These are phyloP conservation scores for Agaricus blazei DNA, from an alignment of 768 basidiomycete genomes.

Conservation along the genomic window DNA sequence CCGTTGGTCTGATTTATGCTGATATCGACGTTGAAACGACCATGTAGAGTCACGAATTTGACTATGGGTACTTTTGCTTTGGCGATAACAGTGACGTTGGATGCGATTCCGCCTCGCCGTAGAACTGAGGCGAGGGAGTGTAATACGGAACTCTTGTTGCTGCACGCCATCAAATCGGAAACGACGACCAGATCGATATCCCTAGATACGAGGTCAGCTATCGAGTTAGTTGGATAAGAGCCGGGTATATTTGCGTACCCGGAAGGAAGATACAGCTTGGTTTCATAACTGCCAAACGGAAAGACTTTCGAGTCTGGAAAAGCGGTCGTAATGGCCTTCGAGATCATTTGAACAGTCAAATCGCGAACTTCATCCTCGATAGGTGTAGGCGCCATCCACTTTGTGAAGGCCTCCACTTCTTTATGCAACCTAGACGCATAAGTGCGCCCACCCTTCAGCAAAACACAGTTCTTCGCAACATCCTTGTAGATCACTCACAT, in stretches of 20 bases:
- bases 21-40: conserved; percentile 86
- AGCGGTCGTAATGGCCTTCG: conserved; percentile 50
- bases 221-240: background rate
- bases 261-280: conserved; percentile 86
- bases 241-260: conserved; percentile 54
- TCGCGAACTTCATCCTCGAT: conserved; percentile 83
- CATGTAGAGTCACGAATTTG: conserved; percentile 84
- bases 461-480: background rate
- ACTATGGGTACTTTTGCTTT: conserved; percentile 96
- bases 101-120: conserved; percentile 67
- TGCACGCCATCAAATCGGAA: conserved; percentile 70
- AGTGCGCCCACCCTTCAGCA: conserved; percentile 10
- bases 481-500: conserved; percentile 48
- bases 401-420: conserved; percentile 81
- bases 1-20: conserved; percentile 91
- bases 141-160: conserved; percentile 64
- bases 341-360: conserved; percentile 66
- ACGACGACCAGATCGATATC: conserved; percentile 94
- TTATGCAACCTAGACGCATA: conserved; percentile 59
- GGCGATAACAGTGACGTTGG: conserved; percentile 78
- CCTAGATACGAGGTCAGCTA: conserved; percentile 31
- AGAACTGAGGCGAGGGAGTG: conserved; percentile 75
- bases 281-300: conserved; percentile 92
- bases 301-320: conserved; percentile 80
- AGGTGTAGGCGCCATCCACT: conserved; percentile 83